Conservation (phyloP, 2,329 filamentous ascomycete genomes). For the Zymoseptoria pseudotritici region DNA sequence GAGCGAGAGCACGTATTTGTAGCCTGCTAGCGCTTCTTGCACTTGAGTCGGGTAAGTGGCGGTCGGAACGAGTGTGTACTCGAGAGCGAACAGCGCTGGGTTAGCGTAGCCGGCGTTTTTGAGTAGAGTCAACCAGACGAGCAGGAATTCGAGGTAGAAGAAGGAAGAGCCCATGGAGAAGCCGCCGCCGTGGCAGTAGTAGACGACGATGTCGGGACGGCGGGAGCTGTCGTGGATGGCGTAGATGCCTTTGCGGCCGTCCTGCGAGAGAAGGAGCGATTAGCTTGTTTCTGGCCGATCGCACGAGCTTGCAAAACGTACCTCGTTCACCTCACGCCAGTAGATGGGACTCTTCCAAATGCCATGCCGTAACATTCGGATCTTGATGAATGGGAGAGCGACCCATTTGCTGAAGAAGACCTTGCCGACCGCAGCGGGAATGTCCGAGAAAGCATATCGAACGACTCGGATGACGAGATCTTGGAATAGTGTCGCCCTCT, state of each 20-base stretch:
- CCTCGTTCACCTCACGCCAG: slow-evolving; percentile 54
- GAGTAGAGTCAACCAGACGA: slow-evolving; percentile 63
- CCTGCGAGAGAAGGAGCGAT: slow-evolving; percentile 1
- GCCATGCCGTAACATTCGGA: slow-evolving; percentile 68
- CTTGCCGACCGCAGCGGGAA: slow-evolving; percentile 60
- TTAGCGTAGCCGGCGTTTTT: slow-evolving; percentile 60
- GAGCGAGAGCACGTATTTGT: slow-evolving; percentile 59
- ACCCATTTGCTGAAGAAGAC: slow-evolving; percentile 73
- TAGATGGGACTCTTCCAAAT: slow-evolving; percentile 54
- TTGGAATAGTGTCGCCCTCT: slow-evolving; percentile 64
- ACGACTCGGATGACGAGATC: slow-evolving; percentile 71
- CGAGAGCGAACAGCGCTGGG: slow-evolving; percentile 69
- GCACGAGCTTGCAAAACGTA: slow-evolving; percentile 24
- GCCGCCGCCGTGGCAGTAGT: slow-evolving; percentile 76
- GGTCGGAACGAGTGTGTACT: slow-evolving; percentile 74
- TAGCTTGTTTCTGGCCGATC: neutral
- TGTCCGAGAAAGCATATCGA: slow-evolving; percentile 65
- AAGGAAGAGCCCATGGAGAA: slow-evolving; percentile 75
- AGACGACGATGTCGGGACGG: slow-evolving; percentile 68
- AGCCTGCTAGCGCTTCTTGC: slow-evolving; percentile 61
- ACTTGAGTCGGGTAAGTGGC: slow-evolving; percentile 66
- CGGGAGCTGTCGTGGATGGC: slow-evolving; percentile 53
- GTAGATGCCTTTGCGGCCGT: slow-evolving; percentile 54
- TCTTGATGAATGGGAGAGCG: slow-evolving; percentile 64
- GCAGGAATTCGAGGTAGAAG: slow-evolving; percentile 79